Percentiles rank a stretch among this genome's conserved stretches.
phyloP scores from a whole-genome alignment of 2,329 filamentous ascomycete species.

The Diaporthe sp. region DNA sequence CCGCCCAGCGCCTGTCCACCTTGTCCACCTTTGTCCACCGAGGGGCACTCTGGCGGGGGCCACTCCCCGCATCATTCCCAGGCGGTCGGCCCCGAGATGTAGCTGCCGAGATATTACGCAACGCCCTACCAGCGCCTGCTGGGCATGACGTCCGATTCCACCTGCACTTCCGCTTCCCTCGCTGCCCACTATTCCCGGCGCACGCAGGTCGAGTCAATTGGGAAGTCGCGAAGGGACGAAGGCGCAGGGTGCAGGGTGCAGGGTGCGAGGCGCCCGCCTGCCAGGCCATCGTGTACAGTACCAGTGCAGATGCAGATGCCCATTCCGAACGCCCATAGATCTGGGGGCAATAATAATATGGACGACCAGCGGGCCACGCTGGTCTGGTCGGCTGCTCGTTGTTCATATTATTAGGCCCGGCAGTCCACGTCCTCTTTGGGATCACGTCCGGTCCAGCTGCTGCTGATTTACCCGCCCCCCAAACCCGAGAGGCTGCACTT shows the following conservation, averaged over 20 bases:
- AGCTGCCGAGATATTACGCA: conserved; percentile 30
- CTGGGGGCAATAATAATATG: not conserved
- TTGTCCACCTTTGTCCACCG: not conserved
- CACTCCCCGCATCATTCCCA: conserved; percentile 13
- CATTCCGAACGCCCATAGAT: conserved; percentile 26
- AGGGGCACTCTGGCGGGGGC: not conserved
- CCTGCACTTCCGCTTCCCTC: not conserved
- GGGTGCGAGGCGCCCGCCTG: not conserved
- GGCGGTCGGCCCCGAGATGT: conserved; percentile 28
- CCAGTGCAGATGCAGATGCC: conserved; percentile 13
- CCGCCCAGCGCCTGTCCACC: not conserved
- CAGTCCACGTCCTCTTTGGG: conserved; percentile 26
- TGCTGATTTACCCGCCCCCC: conserved; percentile 19
- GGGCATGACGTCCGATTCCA: conserved; percentile 24
- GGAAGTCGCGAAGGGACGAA: not conserved
- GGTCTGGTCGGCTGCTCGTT: conserved; percentile 8
- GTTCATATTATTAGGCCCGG: conserved; percentile 13
- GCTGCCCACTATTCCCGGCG: conserved; percentile 2
- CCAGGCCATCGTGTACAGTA: not conserved
- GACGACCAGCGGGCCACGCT: conserved; percentile 2
- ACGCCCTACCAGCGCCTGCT: conserved; percentile 23
- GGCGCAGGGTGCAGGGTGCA: conserved; percentile 11
- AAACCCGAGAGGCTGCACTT: conserved; percentile 10
- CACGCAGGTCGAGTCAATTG: conserved; percentile 8
- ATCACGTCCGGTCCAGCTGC: conserved; percentile 2